Evolutionary conservation across 1,284 basidiomycete species (phyloP).

Genomic region (Apiotrichum gracile): DNA sequence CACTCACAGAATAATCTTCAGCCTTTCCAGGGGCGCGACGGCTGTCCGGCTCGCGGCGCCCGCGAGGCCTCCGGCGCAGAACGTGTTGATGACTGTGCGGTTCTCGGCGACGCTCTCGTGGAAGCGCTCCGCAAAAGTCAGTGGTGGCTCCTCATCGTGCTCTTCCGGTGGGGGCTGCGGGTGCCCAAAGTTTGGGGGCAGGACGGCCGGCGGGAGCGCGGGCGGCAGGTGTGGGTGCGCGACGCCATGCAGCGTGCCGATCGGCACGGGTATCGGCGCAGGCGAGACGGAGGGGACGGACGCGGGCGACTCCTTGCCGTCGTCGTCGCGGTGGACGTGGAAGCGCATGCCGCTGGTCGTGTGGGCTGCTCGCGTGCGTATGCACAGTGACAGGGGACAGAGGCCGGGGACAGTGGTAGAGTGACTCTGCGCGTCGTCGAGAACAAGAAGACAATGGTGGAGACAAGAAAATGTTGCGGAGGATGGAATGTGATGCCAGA

Average conservation of each 20-base stretch:
- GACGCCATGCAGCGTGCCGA: not conserved
- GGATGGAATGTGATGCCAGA: too few relatives aligned
- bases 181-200: not conserved
- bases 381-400: too few relatives aligned
- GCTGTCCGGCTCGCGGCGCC: conserved; percentile 70
- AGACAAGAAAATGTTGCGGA: too few relatives aligned
- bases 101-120: conserved; percentile 22
- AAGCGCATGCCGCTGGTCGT: too few relatives aligned
- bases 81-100: conserved; percentile 41
- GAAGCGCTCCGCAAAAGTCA: conserved; percentile 2
- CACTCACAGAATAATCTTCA: conserved; percentile 90
- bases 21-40: conserved; percentile 80
- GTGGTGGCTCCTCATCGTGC: not conserved
- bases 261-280: not conserved
- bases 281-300: not conserved
- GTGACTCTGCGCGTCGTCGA: too few relatives aligned
- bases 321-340: not conserved
- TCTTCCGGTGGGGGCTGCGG: not conserved
- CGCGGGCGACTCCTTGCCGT: not conserved
- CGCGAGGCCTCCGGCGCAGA: conserved; percentile 45
- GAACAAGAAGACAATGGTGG: too few relatives aligned
- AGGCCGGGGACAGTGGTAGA: too few relatives aligned
- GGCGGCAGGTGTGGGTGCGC: too few relatives aligned
- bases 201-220: not conserved
- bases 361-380: too few relatives aligned